Evolutionary conservation across 768 basidiomycete species (phyloP).

Genomic region (Suillus brevipes): DNA sequence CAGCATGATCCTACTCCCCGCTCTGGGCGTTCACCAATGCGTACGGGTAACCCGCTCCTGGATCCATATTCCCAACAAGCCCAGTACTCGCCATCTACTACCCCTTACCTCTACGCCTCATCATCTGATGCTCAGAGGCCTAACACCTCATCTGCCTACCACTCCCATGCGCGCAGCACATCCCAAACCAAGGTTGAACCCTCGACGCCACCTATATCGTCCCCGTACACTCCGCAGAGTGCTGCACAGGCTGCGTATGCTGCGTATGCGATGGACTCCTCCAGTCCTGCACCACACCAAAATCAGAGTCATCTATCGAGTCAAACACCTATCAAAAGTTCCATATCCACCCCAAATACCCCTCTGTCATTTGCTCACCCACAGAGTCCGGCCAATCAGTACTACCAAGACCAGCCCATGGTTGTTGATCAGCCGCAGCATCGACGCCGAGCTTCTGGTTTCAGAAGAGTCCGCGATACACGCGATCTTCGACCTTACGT

Average conservation of each 20-base stretch:
- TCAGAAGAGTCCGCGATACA: constrained; percentile 73
- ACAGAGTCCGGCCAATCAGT: constrained; percentile 50
- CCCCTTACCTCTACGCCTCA: constrained; percentile 44
- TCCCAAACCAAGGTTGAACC: constrained; percentile 58
- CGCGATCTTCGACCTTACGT: constrained; percentile 78
- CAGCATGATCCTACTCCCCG: constrained; percentile 55
- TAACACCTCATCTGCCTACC: constrained; percentile 43
- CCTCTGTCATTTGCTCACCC: constrained; percentile 68
- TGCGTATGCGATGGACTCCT: constrained; percentile 62
- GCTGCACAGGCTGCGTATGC: constrained; percentile 44
- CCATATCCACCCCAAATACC: constrained; percentile 68
- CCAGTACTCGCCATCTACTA: constrained; percentile 56
- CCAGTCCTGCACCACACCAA: constrained; percentile 60
- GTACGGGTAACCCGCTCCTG: constrained; percentile 53
- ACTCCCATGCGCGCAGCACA: constrained; percentile 55
- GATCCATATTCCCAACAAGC: constrained; percentile 74
- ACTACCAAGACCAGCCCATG: constrained; percentile 71
- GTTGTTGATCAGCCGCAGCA: constrained; percentile 61
- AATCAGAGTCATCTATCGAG: constrained; percentile 53
- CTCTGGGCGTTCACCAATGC: constrained; percentile 61
- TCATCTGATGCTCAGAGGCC: constrained; percentile 42
- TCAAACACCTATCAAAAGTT: constrained; percentile 49
- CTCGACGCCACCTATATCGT: constrained; percentile 46
- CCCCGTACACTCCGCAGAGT: constrained; percentile 59
- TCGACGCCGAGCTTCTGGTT: constrained; percentile 71